Base-by-base conservation (phyloP, 1,284 basidiomycete genomes). In the Gomphus bonarii region DNA sequence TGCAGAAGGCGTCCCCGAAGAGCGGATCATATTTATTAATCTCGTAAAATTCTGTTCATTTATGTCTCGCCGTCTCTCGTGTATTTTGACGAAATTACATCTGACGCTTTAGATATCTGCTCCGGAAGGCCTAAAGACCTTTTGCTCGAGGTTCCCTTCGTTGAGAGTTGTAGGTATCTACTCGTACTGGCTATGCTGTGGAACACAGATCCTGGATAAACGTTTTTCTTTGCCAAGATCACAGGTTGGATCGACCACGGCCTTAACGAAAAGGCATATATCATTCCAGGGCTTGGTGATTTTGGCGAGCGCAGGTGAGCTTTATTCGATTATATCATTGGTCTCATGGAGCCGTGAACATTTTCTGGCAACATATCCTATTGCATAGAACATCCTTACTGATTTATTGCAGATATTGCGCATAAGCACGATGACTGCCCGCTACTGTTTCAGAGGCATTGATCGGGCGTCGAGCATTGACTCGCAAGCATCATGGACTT, bases 181-280 rank as follows among this genome's bases (percentile, higher is more conserved):
- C 36, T 35, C 42, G 44, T 36, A 28, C 36, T 50, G 18, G 38
- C 38, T 40, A 16, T 40, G n/a, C 28, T 53, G 22, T 49, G 38
- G 14, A 40, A 40, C n/a, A 12, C 28, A 50, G 36, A 55, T 35
- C 54, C 42, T 42, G 3, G 14, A 12, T 50, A 38, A 44, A 18
- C 36, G 11, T 43, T 25, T 4, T 20, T 38, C 28, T 50, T 16
- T 30, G n/a, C 35, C n/a, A 43, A 88, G 84, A 89, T 97, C 57
- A 95, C 93, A 14, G 95, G 93, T 0, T 99, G 95, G 95, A 95
- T 99, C 58, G 95, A 99, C 71, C 76, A 95, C 64, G 89, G 91
- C 6, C 77, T 99, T 59, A 95, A 98, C 65, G 90, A 92, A 62
- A 88, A 84, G 66, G 81, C 85, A n/a, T 91, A 88, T 64, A 91